Percentiles rank a stretch among this genome's conserved stretches.
Conservation (phyloP, 345 rosid genomes). For the Draba incana region DNA sequence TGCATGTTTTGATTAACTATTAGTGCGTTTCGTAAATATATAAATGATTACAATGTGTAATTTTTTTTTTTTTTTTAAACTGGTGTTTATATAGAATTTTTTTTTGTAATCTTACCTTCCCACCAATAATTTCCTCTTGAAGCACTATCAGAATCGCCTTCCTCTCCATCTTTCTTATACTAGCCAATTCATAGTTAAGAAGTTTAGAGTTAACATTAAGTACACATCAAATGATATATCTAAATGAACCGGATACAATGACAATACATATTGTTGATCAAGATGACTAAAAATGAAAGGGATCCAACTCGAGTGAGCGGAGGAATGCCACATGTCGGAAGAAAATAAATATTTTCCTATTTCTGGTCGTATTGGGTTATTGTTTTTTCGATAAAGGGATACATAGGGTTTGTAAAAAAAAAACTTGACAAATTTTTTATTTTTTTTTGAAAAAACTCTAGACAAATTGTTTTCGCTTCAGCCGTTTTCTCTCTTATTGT, state of each 20-base stretch:
- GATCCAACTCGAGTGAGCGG: too few species aligned
- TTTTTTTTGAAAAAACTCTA: too few species aligned
- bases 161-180: conserved; percentile 65
- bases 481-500: too few species aligned
- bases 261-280: background rate
- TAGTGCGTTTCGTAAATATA: conserved; percentile 7
- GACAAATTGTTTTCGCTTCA: too few species aligned
- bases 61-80: too few species aligned
- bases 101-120: conserved; percentile 60
- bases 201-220: background rate
- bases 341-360: too few species aligned
- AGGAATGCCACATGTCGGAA: too few species aligned
- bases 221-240: background rate
- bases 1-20: conserved; percentile 33
- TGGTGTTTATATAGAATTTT: background rate
- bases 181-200: conserved; percentile 29
- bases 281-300: too few species aligned
- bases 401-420: too few species aligned
- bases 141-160: conserved; percentile 60
- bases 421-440: too few species aligned
- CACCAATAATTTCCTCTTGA: conserved; percentile 97
- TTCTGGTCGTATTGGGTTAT: too few species aligned
- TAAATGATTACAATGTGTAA: background rate
- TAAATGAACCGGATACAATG: background rate
- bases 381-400: too few species aligned